phyloP scores from a whole-genome alignment of 2,329 filamentous ascomycete genomes.

The Monosporascus sp. region DNA sequence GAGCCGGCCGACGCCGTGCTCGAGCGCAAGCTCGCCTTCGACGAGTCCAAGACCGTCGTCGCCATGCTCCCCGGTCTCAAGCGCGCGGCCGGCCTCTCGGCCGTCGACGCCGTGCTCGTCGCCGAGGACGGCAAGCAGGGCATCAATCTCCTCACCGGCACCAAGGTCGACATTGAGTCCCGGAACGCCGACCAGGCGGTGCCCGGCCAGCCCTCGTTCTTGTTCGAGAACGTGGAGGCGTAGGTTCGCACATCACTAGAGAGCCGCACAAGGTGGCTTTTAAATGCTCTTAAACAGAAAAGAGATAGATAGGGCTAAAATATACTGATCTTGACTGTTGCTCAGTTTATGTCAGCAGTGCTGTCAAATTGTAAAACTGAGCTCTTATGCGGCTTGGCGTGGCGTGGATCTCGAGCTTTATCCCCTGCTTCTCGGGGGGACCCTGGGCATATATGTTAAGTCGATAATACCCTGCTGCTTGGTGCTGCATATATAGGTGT shows the following conservation, averaged over 20 bases:
- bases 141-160: slow-evolving; percentile 48
- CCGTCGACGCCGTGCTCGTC: slow-evolving; percentile 63
- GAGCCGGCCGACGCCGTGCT: slow-evolving; percentile 66
- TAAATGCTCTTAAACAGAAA: too few relatives aligned
- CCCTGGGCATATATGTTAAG: too few relatives aligned
- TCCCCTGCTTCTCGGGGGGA: too few relatives aligned
- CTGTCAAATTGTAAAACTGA: too few relatives aligned
- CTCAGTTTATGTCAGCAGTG: too few relatives aligned
- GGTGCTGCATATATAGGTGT: too few relatives aligned
- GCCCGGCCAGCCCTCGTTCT: slow-evolving; percentile 76
- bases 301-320: too few relatives aligned
- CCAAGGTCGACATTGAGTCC: slow-evolving; percentile 43
- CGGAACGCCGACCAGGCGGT: slow-evolving; percentile 45
- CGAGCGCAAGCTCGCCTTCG: slow-evolving; percentile 78
- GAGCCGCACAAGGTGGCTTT: too few relatives aligned
- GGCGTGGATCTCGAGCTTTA: too few relatives aligned
- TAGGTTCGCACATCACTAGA: background rate
- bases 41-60: slow-evolving; percentile 69
- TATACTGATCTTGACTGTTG: too few relatives aligned
- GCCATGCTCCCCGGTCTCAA: slow-evolving; percentile 78
- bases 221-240: slow-evolving; percentile 71
- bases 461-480: too few relatives aligned
- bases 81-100: slow-evolving; percentile 62
- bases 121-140: slow-evolving; percentile 49
- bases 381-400: too few relatives aligned